Evolutionary conservation across 169 alveolate species (phyloP).

Genomic region (Eimeria sp.): DNA sequence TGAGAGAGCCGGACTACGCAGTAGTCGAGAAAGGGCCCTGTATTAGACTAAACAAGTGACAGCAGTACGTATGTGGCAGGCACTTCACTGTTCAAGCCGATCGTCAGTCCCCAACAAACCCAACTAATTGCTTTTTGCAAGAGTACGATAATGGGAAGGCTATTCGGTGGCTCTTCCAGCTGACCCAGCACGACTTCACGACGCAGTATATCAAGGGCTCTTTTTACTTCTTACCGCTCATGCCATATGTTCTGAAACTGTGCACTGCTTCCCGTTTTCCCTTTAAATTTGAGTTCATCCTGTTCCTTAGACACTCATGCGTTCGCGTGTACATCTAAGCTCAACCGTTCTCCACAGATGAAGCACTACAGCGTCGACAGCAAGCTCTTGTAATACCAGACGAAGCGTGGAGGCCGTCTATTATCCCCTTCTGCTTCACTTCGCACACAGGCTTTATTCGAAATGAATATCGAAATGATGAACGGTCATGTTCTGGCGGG

Average conservation of each 20-base stretch:
- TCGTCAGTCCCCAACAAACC: not conserved
- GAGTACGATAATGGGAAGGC: not conserved
- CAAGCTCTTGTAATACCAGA: not conserved
- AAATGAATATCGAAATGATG: not conserved
- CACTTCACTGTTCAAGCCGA: not conserved
- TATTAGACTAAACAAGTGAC: not conserved
- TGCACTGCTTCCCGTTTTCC: not conserved
- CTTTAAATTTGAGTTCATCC: not conserved
- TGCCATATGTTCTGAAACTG: too few species aligned
- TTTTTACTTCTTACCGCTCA: too few species aligned
- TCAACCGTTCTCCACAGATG: too few species aligned
- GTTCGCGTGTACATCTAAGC: too few species aligned
- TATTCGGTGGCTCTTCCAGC: not conserved
- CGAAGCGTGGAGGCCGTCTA: not conserved
- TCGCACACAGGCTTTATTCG: not conserved
- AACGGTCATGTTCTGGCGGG: not conserved
- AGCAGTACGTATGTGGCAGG: not conserved
- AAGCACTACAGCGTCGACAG: not conserved
- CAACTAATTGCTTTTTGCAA: not conserved
- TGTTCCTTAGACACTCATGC: too few species aligned
- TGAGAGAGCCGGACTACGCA: not conserved
- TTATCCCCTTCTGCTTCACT: not conserved
- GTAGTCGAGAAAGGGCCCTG: not conserved
- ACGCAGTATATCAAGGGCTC: not conserved
- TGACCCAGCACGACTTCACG: not conserved